A percentile compares a stretch with the other conserved stretches of the same genome.
Evolutionary conservation across 306 rosid genomes (phyloP).

Genomic region (Acacia acuminata): DNA sequence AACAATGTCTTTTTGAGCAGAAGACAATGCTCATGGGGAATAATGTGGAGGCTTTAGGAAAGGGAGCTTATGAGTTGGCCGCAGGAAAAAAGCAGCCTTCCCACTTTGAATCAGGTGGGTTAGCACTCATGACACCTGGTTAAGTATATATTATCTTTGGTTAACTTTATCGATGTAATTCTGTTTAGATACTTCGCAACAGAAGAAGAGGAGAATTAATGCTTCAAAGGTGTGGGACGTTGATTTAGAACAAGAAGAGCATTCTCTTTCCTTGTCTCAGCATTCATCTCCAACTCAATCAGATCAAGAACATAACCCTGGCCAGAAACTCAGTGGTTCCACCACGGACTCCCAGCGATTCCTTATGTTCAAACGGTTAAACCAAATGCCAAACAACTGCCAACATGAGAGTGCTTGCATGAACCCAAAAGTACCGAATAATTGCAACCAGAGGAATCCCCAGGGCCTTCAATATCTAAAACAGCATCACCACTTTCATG

Average conservation of each 20-base stretch:
- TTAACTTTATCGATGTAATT: neutral
- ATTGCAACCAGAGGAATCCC: conserved; percentile 29
- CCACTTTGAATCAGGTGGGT: conserved; percentile 59
- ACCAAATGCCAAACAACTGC: conserved; percentile 36
- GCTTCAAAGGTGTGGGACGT: conserved; percentile 60
- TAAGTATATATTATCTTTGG: neutral
- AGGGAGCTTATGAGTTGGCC: conserved; percentile 40
- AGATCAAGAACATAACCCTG: conserved; percentile 66
- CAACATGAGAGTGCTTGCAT: conserved; percentile 31
- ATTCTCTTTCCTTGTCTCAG: conserved; percentile 84
- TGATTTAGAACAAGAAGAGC: conserved; percentile 94
- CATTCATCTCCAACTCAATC: conserved; percentile 78
- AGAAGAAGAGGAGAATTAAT: conserved; percentile 75
- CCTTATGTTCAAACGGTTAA: conserved; percentile 37
- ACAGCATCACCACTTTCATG: conserved; percentile 31
- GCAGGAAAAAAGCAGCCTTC: conserved; percentile 44
- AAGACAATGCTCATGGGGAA: conserved; percentile 49
- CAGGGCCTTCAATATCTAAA: conserved; percentile 50
- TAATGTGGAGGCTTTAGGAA: conserved; percentile 45
- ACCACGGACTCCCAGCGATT: conserved; percentile 47
- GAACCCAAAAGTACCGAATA: conserved; percentile 34
- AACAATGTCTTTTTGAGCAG: conserved; percentile 47
- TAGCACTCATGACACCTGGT: neutral
- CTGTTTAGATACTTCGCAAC: conserved; percentile 62
- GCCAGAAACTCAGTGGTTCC: conserved; percentile 41